Percentiles rank a stretch among this genome's conserved stretches.
phyloP scores from a whole-genome alignment of 768 basidiomycete species.

The Strobilomyces dryophilus region DNA sequence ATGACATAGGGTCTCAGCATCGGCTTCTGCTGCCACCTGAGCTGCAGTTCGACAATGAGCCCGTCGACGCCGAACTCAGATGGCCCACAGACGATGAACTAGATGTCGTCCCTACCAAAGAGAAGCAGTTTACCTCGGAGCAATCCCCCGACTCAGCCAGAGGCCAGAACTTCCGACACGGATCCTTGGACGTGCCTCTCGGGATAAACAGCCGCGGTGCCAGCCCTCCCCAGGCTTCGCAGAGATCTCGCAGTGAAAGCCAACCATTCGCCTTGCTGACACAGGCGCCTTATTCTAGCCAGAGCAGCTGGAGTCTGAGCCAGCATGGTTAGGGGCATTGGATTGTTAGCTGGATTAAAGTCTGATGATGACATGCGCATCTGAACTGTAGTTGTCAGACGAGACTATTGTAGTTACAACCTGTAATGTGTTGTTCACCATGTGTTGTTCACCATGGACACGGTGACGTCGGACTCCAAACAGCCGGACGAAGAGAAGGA shows the following conservation, averaged over 20 bases:
- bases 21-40: not conserved
- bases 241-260: conserved; percentile 22
- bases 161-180: conserved; percentile 15
- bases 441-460: conserved; percentile 13
- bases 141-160: conserved; percentile 8
- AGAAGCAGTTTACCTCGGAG: not conserved
- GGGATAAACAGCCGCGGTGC: not conserved
- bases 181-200: conserved; percentile 21
- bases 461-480: conserved; percentile 2
- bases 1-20: conserved; percentile 12
- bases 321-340: conserved; percentile 7
- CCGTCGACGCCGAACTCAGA: conserved; percentile 17
- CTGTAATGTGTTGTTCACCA: conserved; percentile 3
- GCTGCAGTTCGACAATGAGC: conserved; percentile 5
- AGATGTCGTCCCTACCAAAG: not conserved
- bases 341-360: too few species aligned
- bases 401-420: conserved; percentile 12
- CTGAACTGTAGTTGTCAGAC: not conserved
- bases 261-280: conserved; percentile 41
- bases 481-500: conserved; percentile 3
- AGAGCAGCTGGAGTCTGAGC: conserved; percentile 29
- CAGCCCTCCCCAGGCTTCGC: conserved; percentile 1
- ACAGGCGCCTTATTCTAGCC: conserved; percentile 53
- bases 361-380: not conserved
- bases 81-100: conserved; percentile 27